Conservation (phyloP, 805 yeast species). For the Metschnikowia kofuensis region DNA sequence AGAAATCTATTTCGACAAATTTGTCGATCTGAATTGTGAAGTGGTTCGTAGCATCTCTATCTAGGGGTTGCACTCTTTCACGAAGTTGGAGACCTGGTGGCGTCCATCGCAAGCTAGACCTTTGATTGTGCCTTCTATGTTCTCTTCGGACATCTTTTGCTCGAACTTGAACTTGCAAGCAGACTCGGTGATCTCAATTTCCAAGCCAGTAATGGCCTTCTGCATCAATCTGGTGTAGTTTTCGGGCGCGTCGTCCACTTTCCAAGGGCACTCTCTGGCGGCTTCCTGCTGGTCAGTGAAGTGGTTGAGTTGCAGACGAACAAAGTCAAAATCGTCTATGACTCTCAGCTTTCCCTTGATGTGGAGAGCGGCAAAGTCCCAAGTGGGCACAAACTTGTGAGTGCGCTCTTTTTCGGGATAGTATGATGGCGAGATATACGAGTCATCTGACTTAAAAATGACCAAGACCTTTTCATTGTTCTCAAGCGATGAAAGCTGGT, state of each 20-base stretch:
- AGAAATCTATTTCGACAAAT: not conserved
- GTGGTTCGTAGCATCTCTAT: not conserved
- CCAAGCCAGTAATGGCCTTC: conserved; percentile 55
- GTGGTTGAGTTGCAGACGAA: conserved; percentile 41
- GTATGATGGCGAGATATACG: conserved; percentile 59
- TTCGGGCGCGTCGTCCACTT: conserved; percentile 55
- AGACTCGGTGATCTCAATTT: conserved; percentile 44
- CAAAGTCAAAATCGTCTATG: conserved; percentile 44
- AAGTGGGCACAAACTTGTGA: conserved; percentile 66
- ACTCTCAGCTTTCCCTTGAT: conserved; percentile 49
- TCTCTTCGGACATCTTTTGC: conserved; percentile 44
- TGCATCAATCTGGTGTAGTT: conserved; percentile 40
- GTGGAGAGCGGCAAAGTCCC: conserved; percentile 63
- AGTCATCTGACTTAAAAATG: conserved; percentile 49
- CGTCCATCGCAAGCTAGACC: conserved; percentile 43
- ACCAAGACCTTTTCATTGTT: conserved; percentile 42
- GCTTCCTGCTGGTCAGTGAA: conserved; percentile 49
- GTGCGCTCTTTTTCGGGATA: conserved; percentile 54
- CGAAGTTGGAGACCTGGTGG: conserved; percentile 27
- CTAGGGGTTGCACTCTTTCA: conserved; percentile 14
- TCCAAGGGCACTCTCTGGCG: conserved; percentile 46
- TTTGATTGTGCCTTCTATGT: conserved; percentile 50
- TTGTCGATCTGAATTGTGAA: not conserved
- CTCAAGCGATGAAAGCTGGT: conserved; percentile 44
- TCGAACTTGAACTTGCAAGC: conserved; percentile 59